phyloP scores from a whole-genome alignment of 208 protist genomes.

The Leishmania braziliensis region DNA sequence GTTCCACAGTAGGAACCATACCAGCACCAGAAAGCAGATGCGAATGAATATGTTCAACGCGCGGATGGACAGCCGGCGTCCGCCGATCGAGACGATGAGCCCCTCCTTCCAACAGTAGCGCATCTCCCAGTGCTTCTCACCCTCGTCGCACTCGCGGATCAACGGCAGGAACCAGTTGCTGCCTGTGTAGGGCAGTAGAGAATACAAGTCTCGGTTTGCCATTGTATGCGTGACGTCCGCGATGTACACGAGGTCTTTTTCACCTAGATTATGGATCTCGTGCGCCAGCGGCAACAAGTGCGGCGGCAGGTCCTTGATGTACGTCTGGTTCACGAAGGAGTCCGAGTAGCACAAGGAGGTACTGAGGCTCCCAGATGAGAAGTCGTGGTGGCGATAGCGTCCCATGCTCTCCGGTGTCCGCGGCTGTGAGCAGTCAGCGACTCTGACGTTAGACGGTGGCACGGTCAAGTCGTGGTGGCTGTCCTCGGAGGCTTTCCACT shows the following conservation, averaged over 20 bases:
- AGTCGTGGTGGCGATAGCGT: not conserved
- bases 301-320: slow-evolving; percentile 40
- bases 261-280: slow-evolving; percentile 54
- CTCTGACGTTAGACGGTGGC: not conserved
- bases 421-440: not conserved
- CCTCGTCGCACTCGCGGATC: slow-evolving; percentile 44
- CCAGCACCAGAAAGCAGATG: slow-evolving; percentile 51
- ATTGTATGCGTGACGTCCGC: slow-evolving; percentile 52
- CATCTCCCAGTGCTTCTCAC: slow-evolving; percentile 50
- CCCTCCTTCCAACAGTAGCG: slow-evolving; percentile 45
- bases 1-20: slow-evolving; percentile 76
- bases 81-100: slow-evolving; percentile 52
- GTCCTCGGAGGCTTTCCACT: not conserved
- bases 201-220: slow-evolving; percentile 71
- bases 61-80: slow-evolving; percentile 52
- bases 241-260: slow-evolving; percentile 56
- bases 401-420: not conserved
- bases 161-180: slow-evolving; percentile 77
- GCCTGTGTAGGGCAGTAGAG: slow-evolving; percentile 71
- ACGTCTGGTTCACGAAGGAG: slow-evolving; percentile 34
- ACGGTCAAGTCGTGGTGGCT: not conserved
- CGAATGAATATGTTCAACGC: slow-evolving; percentile 72
- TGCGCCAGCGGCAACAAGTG: slow-evolving; percentile 59
- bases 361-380: not conserved
- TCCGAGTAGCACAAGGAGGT: slow-evolving; percentile 23